Percentiles rank a stretch among this genome's conserved stretches.
phyloP scores from a whole-genome alignment of 2,329 filamentous ascomycete genomes.

The Aureobasidium melanogenum region DNA sequence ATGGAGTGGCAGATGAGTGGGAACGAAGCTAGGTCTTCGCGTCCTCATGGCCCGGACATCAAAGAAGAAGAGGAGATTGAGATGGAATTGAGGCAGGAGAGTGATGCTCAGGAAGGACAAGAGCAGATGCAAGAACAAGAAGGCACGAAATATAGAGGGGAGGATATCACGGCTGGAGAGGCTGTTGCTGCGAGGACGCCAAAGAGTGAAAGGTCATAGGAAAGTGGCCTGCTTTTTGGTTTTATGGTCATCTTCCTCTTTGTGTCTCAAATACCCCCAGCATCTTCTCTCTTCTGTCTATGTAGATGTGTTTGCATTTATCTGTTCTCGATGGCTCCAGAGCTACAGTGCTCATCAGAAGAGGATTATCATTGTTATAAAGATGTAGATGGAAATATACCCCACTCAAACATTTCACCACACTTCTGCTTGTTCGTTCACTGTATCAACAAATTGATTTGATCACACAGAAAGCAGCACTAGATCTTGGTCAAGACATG shows the following conservation, averaged over 20 bases:
- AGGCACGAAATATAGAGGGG: neutral
- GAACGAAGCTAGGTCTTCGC: slow-evolving; percentile 44
- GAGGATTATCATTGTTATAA: neutral
- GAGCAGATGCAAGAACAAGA: slow-evolving; percentile 9
- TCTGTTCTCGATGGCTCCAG: neutral
- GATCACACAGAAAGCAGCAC: neutral
- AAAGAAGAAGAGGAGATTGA: slow-evolving; percentile 15
- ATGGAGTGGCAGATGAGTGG: slow-evolving; percentile 99
- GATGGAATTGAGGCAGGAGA: neutral
- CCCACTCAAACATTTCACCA: neutral
- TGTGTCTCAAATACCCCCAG: too few relatives aligned
- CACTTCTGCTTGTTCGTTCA: neutral
- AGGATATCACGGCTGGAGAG: slow-evolving; percentile 13
- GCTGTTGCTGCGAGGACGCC: slow-evolving; percentile 8
- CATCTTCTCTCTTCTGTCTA: neutral
- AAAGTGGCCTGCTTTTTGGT: neutral
- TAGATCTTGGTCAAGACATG: neutral
- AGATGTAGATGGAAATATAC: neutral
- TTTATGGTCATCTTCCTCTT: neutral
- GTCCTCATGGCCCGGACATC: slow-evolving; percentile 11
- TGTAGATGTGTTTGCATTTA: neutral
- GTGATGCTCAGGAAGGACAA: slow-evolving; percentile 2
- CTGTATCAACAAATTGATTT: neutral
- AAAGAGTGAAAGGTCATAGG: neutral
- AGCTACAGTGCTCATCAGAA: neutral